Evolutionary conservation across 2,329 filamentous ascomycete species (phyloP).

Genomic region (Ophiocordyceps sinensis): DNA sequence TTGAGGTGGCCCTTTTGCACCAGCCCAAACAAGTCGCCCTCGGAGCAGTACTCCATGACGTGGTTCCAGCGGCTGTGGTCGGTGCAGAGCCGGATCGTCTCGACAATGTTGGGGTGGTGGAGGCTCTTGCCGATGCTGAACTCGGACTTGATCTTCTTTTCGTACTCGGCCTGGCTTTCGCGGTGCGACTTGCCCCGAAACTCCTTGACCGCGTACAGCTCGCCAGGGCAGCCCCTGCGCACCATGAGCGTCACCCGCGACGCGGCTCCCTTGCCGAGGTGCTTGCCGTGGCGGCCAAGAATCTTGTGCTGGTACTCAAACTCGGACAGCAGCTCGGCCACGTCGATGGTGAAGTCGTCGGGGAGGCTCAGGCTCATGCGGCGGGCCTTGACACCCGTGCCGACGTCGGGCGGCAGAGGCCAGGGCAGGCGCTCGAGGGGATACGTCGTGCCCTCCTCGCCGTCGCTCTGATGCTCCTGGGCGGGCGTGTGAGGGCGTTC

Average conservation of each 20-base stretch:
- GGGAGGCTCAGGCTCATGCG: conserved; percentile 60
- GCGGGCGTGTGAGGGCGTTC: conserved; percentile 13
- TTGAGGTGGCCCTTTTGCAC: conserved; percentile 58
- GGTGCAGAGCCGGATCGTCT: conserved; percentile 62
- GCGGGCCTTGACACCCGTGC: conserved; percentile 65
- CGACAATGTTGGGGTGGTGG: conserved; percentile 76
- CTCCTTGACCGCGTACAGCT: conserved; percentile 76
- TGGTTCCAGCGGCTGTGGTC: conserved; percentile 71
- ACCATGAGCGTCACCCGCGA: conserved; percentile 72
- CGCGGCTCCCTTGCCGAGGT: conserved; percentile 69
- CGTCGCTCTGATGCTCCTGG: conserved; percentile 5
- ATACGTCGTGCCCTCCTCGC: conserved; percentile 14
- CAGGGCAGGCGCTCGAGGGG: conserved; percentile 34
- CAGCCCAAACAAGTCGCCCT: conserved; percentile 66
- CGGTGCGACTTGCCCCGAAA: conserved; percentile 58
- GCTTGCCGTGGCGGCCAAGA: conserved; percentile 57
- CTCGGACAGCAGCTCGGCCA: conserved; percentile 52
- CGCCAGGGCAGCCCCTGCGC: conserved; percentile 47
- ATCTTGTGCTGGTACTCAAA: conserved; percentile 59
- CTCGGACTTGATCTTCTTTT: conserved; percentile 83
- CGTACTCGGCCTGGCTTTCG: conserved; percentile 62
- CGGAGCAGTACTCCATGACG: conserved; percentile 82
- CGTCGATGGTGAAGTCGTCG: conserved; percentile 60
- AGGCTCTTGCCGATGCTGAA: conserved; percentile 77
- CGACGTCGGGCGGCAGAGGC: conserved; percentile 50